Percentiles rank a stretch among this genome's conserved stretches.
These are phyloP conservation scores for Russula vinacea DNA, from an alignment of 768 basidiomycete species.

Conservation along the genomic window DNA sequence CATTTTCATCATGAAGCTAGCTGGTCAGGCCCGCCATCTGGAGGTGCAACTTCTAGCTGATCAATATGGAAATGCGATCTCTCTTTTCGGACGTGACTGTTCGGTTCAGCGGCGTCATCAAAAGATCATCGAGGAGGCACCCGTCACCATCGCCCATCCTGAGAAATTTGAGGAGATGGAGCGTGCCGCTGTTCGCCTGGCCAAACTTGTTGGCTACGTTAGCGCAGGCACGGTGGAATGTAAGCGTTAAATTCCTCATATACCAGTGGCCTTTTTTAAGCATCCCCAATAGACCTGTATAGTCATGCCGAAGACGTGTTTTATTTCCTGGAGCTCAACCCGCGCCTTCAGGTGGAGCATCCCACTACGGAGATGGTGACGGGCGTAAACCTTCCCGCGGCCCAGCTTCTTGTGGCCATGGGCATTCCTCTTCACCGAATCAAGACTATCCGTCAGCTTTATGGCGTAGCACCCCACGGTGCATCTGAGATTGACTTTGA, in stretches of 20 bases:
- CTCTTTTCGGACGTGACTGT: constrained; percentile 97
- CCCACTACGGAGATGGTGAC: constrained; percentile 99
- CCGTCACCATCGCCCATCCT: constrained; percentile 92
- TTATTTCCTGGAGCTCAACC: constrained; percentile 98
- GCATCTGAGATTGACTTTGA: constrained; percentile 96
- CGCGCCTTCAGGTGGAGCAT: constrained; percentile 99
- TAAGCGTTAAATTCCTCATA: constrained; percentile 39
- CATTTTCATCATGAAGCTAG: constrained; percentile 99
- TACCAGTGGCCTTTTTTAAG: constrained; percentile 20
- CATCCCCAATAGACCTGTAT: constrained; percentile 69
- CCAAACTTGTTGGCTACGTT: constrained; percentile 98
- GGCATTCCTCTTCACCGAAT: constrained; percentile 95
- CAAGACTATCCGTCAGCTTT: constrained; percentile 91
- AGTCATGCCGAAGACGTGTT: constrained; percentile 91
- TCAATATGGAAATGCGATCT: constrained; percentile 99
- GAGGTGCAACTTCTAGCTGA: constrained; percentile 98
- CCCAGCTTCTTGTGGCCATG: constrained; percentile 97
- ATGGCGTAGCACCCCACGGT: constrained; percentile 88
- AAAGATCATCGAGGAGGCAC: constrained; percentile 99
- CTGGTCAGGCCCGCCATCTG: constrained; percentile 93
- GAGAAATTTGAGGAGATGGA: constrained; percentile 97
- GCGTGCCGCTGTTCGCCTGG: constrained; percentile 97
- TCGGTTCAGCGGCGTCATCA: constrained; percentile 99
- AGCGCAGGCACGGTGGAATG: constrained; percentile 99
- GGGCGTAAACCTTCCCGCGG: constrained; percentile 95